Percentiles rank a stretch among this genome's conserved stretches.
Evolutionary conservation across 306 rosid species (phyloP).

Genomic region (Hylodesmum podocarpum): DNA sequence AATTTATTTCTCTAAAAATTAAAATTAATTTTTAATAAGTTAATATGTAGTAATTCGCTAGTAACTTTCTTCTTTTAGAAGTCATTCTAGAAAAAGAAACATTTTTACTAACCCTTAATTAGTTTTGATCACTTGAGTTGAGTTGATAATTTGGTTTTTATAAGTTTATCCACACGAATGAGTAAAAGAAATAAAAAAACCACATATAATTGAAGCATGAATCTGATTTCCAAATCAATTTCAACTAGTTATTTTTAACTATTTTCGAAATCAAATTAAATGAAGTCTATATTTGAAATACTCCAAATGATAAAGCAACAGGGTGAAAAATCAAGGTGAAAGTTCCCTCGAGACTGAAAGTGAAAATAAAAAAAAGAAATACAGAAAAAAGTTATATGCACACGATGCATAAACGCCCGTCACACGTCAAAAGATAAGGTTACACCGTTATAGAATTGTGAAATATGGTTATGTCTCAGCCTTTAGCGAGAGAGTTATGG

Average conservation of each 20-base stretch:
- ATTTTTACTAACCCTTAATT: no score
- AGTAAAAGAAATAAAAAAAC: neutral
- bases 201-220: neutral
- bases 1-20: no score
- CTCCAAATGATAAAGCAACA: neutral
- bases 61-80: no score
- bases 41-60: no score
- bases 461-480: neutral
- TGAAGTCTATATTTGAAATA: neutral
- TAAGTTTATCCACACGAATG: neutral
- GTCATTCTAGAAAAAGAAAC: no score
- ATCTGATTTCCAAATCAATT: neutral
- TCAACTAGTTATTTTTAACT: neutral
- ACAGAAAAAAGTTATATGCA: no score
- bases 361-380: neutral
- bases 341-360: neutral
- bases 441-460: neutral
- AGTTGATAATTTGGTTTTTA: neutral
- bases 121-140: neutral
- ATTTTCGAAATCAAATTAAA: neutral
- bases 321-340: neutral
- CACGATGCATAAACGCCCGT: neutral
- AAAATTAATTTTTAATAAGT: no score
- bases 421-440: slow-evolving; percentile 37
- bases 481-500: slow-evolving; percentile 29